Conservation (phyloP, 2,329 filamentous ascomycete genomes). For the Pseudocercospora eumusae region DNA sequence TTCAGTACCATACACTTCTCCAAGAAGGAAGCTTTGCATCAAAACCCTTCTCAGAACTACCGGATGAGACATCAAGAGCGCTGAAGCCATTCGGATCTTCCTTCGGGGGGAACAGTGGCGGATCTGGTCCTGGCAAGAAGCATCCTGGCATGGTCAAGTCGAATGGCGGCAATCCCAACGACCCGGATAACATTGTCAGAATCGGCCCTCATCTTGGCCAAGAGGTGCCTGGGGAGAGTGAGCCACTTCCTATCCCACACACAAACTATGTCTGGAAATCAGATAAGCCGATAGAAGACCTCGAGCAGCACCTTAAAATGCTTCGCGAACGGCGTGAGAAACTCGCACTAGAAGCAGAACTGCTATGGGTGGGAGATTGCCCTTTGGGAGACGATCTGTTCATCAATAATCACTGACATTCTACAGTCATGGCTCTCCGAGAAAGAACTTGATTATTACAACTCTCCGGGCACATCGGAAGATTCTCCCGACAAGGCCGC, state of each 20-base stretch:
- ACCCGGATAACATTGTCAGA: not conserved
- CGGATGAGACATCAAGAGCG: not conserved
- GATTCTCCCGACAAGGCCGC: not conserved
- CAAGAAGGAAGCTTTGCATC: not conserved
- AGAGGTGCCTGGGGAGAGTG: not conserved
- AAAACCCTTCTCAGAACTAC: not conserved
- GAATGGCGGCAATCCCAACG: not conserved
- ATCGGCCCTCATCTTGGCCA: not conserved
- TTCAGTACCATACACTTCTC: not conserved
- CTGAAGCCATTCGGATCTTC: not conserved
- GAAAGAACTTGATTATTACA: constrained; percentile 20
- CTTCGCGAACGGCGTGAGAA: constrained; percentile 9
- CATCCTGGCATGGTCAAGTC: not conserved
- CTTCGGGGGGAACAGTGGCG: not conserved
- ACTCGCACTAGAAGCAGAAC: constrained; percentile 15
- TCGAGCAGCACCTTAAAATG: constrained; percentile 14
- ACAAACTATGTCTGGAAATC: constrained; percentile 22
- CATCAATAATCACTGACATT: too few species aligned
- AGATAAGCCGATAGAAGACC: constrained; percentile 13
- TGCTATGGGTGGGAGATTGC: constrained; percentile 8
- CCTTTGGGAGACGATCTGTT: too few species aligned
- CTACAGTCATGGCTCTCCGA: constrained; percentile 18
- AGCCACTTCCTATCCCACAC: not conserved
- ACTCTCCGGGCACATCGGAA: not conserved
- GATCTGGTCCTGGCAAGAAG: not conserved